Percentiles rank a stretch among this genome's conserved stretches.
Conservation (phyloP, 164 flowering plant genomes). For the Nymphaea colorata region DNA sequence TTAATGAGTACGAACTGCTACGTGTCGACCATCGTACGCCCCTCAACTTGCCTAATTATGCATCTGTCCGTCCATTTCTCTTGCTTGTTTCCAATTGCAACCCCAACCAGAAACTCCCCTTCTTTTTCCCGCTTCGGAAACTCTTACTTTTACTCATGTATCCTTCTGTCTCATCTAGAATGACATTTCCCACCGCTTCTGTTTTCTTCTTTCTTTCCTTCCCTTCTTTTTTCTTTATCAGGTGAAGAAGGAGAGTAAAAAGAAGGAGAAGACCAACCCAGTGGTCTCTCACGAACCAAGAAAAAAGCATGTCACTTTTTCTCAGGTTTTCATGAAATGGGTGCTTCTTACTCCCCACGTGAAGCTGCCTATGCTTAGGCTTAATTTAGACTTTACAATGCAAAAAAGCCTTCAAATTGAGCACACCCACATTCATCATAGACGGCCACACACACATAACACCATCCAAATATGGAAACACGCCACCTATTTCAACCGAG, state of each 20-base stretch:
- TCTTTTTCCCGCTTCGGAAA: background rate
- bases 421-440: too few relatives aligned
- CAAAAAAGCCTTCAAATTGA: too few relatives aligned
- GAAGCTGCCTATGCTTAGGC: background rate
- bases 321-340: background rate
- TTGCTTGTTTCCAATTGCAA: background rate
- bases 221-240: background rate
- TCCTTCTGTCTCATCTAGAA: background rate
- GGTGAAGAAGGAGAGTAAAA: background rate
- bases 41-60: background rate
- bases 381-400: too few relatives aligned
- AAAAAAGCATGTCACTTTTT: background rate
- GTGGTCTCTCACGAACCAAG: background rate
- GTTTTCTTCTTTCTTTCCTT: too few relatives aligned
- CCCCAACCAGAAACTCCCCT: background rate
- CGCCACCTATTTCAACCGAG: too few relatives aligned
- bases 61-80: background rate
- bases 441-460: too few relatives aligned
- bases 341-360: background rate
- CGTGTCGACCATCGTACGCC: background rate
- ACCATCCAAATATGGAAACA: too few relatives aligned
- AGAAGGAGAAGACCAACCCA: background rate
- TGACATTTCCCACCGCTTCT: background rate
- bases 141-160: background rate
- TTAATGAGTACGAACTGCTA: background rate